These are phyloP conservation scores for Pseudocohnilembus persalinus DNA, from an alignment of 169 alveolate genomes.

Conservation along the genomic window DNA sequence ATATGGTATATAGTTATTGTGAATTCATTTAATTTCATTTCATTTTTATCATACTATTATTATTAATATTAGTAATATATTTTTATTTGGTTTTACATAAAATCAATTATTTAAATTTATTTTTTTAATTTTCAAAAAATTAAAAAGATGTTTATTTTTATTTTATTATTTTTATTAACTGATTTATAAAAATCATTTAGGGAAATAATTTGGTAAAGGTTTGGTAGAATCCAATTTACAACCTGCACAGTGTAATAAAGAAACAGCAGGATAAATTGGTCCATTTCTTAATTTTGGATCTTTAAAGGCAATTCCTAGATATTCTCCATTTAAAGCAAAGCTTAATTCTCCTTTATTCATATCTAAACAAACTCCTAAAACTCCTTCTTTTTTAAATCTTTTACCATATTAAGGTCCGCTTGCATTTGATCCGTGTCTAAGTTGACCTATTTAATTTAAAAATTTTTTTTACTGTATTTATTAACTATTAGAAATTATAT, in stretches of 20 bases:
- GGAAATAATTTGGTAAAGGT: constrained; percentile 69
- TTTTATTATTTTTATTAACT: background rate
- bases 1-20: too few relatives aligned
- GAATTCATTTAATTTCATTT: too few relatives aligned
- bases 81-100: too few relatives aligned
- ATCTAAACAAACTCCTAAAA: constrained; percentile 74
- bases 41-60: too few relatives aligned
- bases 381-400: constrained; percentile 77
- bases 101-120: too few relatives aligned
- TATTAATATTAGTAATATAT: too few relatives aligned
- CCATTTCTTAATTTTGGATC: constrained; percentile 70
- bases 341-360: constrained; percentile 78
- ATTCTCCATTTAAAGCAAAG: constrained; percentile 79
- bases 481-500: too few relatives aligned
- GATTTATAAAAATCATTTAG: constrained; percentile 21
- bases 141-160: background rate
- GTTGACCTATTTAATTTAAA: constrained; percentile 32
- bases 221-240: constrained; percentile 62
- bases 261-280: constrained; percentile 77
- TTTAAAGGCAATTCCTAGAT: constrained; percentile 71
- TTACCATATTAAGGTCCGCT: constrained; percentile 77
- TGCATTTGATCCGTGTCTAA: constrained; percentile 79
- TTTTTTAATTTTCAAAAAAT: background rate
- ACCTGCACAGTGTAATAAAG: constrained; percentile 71
- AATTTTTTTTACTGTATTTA: too few relatives aligned